A percentile compares a stretch with the other conserved stretches of the same genome.
Evolutionary conservation across 169 alveolate species (phyloP).

Genomic region (Babesia caballi): DNA sequence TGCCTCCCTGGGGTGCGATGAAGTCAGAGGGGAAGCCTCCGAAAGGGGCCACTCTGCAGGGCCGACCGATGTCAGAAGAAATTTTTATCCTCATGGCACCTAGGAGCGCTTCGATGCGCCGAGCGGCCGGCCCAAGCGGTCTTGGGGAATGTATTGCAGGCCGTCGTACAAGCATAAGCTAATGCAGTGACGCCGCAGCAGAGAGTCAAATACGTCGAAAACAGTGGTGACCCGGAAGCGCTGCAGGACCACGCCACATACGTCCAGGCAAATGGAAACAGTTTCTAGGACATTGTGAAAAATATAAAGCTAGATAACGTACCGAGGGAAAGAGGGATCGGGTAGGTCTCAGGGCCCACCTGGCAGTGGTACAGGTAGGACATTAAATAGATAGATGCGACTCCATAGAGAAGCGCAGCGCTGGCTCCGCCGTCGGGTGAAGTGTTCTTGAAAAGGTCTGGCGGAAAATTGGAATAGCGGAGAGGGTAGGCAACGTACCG

Average conservation of each 20-base stretch:
- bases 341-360: slow-evolving; percentile 1
- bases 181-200: slow-evolving; percentile 35
- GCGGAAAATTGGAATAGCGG: neutral
- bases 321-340: slow-evolving; percentile 54
- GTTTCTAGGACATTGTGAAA: slow-evolving; percentile 18
- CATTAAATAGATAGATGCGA: slow-evolving; percentile 40
- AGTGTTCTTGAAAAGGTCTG: slow-evolving; percentile 37
- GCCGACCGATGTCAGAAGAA: too few species aligned
- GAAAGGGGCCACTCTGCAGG: too few species aligned
- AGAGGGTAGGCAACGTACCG: slow-evolving; percentile 17
- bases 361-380: slow-evolving; percentile 54
- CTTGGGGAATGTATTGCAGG: slow-evolving; percentile 43
- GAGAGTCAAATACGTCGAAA: slow-evolving; percentile 16
- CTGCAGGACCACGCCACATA: neutral
- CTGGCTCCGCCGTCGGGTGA: neutral
- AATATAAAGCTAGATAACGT: neutral
- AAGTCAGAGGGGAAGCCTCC: too few species aligned
- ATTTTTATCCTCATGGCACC: too few species aligned
- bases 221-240: slow-evolving; percentile 25
- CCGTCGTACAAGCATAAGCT: slow-evolving; percentile 48
- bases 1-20: too few species aligned
- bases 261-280: slow-evolving; percentile 24
- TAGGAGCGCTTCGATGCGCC: neutral
- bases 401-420: neutral
- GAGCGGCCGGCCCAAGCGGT: slow-evolving; percentile 36